Conservation (phyloP, 2,329 filamentous ascomycete genomes). For the Trichoderma gracile region DNA sequence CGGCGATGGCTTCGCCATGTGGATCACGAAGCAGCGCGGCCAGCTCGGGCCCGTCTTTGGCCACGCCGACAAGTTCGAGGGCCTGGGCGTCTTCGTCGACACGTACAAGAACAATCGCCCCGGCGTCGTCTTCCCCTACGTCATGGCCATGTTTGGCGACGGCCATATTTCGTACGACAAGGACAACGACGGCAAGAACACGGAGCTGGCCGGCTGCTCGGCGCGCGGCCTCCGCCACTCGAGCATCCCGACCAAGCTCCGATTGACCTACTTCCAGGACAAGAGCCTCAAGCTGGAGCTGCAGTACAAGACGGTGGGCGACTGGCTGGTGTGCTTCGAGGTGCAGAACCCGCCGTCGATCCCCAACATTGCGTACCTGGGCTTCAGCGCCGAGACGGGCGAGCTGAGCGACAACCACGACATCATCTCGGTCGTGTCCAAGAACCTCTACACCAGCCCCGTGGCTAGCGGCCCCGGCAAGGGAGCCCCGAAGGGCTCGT, state of each 20-base stretch:
- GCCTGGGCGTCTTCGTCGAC: conserved; percentile 92
- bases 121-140: conserved; percentile 91
- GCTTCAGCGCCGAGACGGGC: conserved; percentile 86
- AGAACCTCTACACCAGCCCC: conserved; percentile 77
- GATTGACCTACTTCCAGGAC: conserved; percentile 95
- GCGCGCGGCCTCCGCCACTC: conserved; percentile 85
- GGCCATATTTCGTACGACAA: conserved; percentile 89
- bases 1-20: conserved; percentile 96
- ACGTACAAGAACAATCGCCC: conserved; percentile 99
- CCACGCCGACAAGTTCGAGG: conserved; percentile 84
- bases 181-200: conserved; percentile 88
- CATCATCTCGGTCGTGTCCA: conserved; percentile 81
- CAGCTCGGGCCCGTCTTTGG: conserved; percentile 84
- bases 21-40: conserved; percentile 92
- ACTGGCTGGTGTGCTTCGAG: conserved; percentile 90
- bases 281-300: conserved; percentile 87
- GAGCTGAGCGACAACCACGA: conserved; percentile 98
- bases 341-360: conserved; percentile 70
- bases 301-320: conserved; percentile 86
- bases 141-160: conserved; percentile 98
- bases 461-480: conserved; percentile 48
- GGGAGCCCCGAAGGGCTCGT: conserved; percentile 39
- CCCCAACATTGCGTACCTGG: conserved; percentile 73
- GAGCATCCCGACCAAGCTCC: conserved; percentile 77
- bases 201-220: conserved; percentile 92